Evolutionary conservation across 768 basidiomycete species (phyloP).

Genomic region (Suillus subalutaceus): DNA sequence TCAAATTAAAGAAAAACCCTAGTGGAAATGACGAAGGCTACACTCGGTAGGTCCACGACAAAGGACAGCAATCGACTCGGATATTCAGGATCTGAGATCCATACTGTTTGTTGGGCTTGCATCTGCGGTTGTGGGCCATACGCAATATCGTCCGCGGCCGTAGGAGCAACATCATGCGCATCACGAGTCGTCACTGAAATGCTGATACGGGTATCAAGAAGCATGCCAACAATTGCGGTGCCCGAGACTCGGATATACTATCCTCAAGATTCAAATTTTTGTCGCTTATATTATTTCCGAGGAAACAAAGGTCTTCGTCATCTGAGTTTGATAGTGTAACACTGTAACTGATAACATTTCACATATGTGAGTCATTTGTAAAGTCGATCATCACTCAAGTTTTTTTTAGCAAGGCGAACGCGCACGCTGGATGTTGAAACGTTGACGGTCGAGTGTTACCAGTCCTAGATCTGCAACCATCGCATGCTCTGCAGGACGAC

Average conservation of each 20-base stretch:
- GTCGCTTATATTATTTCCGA: not conserved
- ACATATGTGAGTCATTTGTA: not conserved
- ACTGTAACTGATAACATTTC: not conserved
- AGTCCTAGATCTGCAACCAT: constrained; percentile 6
- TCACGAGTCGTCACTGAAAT: not conserved
- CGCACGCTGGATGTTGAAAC: not conserved
- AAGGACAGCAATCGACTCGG: not conserved
- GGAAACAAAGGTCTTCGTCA: not conserved
- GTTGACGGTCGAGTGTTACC: not conserved
- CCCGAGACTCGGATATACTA: too few relatives aligned
- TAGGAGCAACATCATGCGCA: not conserved
- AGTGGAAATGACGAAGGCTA: not conserved
- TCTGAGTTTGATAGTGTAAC: not conserved
- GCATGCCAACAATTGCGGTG: not conserved
- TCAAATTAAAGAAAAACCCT: not conserved
- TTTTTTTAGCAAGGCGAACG: not conserved
- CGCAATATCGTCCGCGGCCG: not conserved
- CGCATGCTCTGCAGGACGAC: not conserved
- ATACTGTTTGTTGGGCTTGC: not conserved
- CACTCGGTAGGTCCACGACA: too few relatives aligned
- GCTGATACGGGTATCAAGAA: not conserved
- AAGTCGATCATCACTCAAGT: not conserved
- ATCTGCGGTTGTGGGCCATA: not conserved
- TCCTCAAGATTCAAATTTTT: not conserved
- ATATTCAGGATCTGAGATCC: not conserved